These are phyloP conservation scores for Stachybotrys chartarum DNA, from an alignment of 2,329 filamentous ascomycete genomes.

Conservation along the genomic window DNA sequence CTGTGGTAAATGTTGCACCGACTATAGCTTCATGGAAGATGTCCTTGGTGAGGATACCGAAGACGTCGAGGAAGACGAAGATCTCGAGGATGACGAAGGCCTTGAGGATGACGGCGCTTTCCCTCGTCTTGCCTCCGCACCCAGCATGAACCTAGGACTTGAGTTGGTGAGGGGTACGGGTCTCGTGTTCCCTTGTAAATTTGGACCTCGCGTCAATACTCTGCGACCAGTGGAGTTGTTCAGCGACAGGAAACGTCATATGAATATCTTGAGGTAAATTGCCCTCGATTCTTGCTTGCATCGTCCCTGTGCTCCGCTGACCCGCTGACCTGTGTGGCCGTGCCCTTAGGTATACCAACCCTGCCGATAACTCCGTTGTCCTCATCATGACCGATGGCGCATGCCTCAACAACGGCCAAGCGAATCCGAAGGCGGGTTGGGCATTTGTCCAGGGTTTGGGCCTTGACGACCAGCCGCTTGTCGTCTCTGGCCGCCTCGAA, in stretches of 20 bases:
- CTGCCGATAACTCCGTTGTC: neutral
- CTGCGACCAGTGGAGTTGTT: neutral
- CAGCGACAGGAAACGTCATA: neutral
- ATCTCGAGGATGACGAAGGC: neutral
- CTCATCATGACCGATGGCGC: slow-evolving; percentile 25
- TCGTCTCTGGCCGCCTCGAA: slow-evolving; percentile 30
- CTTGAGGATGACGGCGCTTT: neutral
- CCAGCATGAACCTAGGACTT: neutral
- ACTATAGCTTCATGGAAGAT: slow-evolving; percentile 27
- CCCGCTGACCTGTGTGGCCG: neutral
- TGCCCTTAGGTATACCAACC: neutral
- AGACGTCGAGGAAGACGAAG: slow-evolving; percentile 4
- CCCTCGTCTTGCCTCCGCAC: neutral
- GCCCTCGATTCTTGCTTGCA: neutral
- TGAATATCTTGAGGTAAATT: neutral
- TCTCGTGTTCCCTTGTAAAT: neutral
- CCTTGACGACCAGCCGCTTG: slow-evolving; percentile 5
- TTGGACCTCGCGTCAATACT: neutral
- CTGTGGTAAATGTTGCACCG: slow-evolving; percentile 23
- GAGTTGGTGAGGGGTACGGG: neutral
- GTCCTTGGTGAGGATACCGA: slow-evolving; percentile 11
- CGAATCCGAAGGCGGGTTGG: slow-evolving; percentile 31
- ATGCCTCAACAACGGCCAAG: slow-evolving; percentile 15
- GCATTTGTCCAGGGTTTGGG: slow-evolving; percentile 21
- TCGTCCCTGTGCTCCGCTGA: neutral